A percentile compares a stretch with the other conserved stretches of the same genome.
phyloP scores from a whole-genome alignment of 2,329 filamentous ascomycete genomes.

The Fusarium denticulatum region DNA sequence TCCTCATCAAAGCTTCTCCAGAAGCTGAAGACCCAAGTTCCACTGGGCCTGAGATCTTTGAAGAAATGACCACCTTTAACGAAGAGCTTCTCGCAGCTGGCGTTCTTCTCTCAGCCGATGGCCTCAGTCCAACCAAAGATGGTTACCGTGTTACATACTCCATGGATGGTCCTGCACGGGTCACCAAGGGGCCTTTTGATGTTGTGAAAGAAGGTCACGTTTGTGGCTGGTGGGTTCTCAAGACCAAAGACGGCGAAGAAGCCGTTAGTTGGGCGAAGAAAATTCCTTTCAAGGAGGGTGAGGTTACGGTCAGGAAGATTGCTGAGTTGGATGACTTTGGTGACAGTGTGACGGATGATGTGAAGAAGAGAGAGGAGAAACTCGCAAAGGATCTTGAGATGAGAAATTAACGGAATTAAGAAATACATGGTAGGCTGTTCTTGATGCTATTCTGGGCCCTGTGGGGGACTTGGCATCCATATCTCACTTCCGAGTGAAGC shows the following conservation, averaged over 20 bases:
- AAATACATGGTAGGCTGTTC: rapidly evolving
- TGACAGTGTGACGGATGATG: slow-evolving; percentile 23
- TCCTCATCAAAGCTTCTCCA: slow-evolving; percentile 44
- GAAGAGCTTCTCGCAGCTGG: slow-evolving; percentile 42
- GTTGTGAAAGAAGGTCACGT: slow-evolving; percentile 40
- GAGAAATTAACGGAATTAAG: not conserved
- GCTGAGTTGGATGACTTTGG: slow-evolving; percentile 37
- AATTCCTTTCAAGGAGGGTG: slow-evolving; percentile 38
- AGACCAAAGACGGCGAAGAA: slow-evolving; percentile 43
- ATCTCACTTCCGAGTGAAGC: too few species aligned
- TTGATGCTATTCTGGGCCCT: not conserved
- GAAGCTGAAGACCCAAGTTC: slow-evolving; percentile 35
- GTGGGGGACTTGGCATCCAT: too few species aligned
- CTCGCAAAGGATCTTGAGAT: not conserved
- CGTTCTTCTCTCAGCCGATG: slow-evolving; percentile 43
- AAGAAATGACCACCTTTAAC: slow-evolving; percentile 44
- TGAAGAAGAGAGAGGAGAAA: slow-evolving; percentile 25
- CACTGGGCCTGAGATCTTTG: slow-evolving; percentile 32
- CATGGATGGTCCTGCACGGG: slow-evolving; percentile 23
- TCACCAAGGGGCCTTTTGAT: slow-evolving; percentile 45
- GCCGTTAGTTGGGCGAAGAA: slow-evolving; percentile 46
- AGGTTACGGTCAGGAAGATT: slow-evolving; percentile 41
- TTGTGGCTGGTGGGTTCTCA: slow-evolving; percentile 47
- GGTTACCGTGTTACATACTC: slow-evolving; percentile 44
- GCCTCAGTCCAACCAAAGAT: slow-evolving; percentile 39